phyloP scores from a whole-genome alignment of 176 grass and related monocot species.

The Bonia amplexicaulis region DNA sequence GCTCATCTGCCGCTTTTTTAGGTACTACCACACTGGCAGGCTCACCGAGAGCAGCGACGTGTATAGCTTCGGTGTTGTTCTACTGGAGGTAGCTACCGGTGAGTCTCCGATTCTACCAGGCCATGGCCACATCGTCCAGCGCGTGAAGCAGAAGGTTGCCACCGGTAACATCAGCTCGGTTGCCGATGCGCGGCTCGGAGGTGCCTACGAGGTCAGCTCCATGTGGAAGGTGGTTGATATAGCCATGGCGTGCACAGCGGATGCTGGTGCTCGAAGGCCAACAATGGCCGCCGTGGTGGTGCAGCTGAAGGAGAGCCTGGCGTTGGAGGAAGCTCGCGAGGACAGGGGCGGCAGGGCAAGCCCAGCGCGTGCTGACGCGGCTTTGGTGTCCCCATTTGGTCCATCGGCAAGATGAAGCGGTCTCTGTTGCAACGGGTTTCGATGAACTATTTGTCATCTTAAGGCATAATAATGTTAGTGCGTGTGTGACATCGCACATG shows the following conservation, averaged over 20 bases:
- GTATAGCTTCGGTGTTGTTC: not conserved
- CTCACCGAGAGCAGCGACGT: not conserved
- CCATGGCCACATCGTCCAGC: not conserved
- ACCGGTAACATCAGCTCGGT: not conserved
- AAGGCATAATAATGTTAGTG: no score
- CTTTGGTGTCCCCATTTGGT: not conserved
- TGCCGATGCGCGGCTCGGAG: not conserved
- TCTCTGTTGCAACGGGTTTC: no score
- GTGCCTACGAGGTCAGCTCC: not conserved
- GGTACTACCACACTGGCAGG: not conserved
- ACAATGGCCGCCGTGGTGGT: slow-evolving; percentile 1
- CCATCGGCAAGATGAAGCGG: not conserved
- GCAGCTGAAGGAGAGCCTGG: slow-evolving; percentile 2
- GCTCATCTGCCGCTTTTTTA: not conserved
- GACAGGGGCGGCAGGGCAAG: not conserved
- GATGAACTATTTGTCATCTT: no score
- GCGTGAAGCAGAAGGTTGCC: not conserved
- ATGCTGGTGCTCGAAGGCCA: not conserved
- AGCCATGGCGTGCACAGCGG: not conserved
- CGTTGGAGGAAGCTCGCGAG: slow-evolving; percentile 9
- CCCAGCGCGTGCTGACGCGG: not conserved
- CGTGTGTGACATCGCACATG: no score
- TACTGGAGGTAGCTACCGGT: slow-evolving; percentile 3
- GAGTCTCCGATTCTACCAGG: not conserved
- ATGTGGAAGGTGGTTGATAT: slow-evolving; percentile 12